Percentiles rank a stretch among this genome's conserved stretches.
These are phyloP conservation scores for Nicotiana tabacum DNA, from an alignment of 257 asterid species.

Conservation along the genomic window DNA sequence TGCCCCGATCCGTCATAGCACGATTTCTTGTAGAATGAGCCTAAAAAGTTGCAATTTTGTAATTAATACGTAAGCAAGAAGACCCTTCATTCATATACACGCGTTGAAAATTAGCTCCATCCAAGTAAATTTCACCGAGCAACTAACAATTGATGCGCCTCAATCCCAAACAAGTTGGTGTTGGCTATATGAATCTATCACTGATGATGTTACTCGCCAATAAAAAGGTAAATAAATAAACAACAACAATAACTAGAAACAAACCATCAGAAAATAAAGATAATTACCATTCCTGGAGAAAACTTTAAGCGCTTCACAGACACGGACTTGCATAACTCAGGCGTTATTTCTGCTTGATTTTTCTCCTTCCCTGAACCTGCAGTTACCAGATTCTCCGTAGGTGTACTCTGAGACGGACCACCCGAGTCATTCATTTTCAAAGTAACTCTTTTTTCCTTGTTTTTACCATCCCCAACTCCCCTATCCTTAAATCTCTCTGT, in stretches of 20 bases:
- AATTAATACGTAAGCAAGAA: not conserved
- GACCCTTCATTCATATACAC: not conserved
- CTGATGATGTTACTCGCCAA: no score
- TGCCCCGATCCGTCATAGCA: not conserved
- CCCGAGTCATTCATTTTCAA: constrained; percentile 23
- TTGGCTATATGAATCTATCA: no score
- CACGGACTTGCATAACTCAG: constrained; percentile 52
- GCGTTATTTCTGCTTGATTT: constrained; percentile 57
- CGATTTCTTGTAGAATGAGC: not conserved
- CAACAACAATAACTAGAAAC: not conserved
- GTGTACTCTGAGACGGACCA: constrained; percentile 29
- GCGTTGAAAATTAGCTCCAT: not conserved
- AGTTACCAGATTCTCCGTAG: constrained; percentile 24
- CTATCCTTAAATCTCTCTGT: constrained; percentile 12
- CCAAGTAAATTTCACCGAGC: not conserved
- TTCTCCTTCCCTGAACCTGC: constrained; percentile 33
- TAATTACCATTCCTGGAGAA: constrained; percentile 92
- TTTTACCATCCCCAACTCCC: constrained; percentile 13
- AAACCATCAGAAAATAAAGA: not conserved
- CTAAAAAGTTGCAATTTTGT: not conserved
- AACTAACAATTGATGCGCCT: no score
- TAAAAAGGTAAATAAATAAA: not conserved
- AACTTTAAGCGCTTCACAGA: constrained; percentile 76
- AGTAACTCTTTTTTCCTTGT: constrained; percentile 12
- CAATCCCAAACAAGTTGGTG: no score